Base-by-base conservation (phyloP, 495 filamentous ascomycete species). In the Penicillium odoratum region DNA sequence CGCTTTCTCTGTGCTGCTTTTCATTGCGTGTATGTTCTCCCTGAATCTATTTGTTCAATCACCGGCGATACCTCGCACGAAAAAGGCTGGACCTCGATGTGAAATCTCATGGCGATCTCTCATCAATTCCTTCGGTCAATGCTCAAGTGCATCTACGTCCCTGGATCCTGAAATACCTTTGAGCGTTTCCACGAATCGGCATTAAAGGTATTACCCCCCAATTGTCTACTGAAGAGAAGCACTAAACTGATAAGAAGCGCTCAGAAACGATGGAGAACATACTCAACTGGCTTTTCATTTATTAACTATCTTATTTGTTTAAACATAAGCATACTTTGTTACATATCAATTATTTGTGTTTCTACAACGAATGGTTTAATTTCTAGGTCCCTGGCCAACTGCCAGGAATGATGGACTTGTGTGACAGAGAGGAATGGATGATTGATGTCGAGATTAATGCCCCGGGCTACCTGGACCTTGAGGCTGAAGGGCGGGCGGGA, bases 381-480 rank as follows among this genome's bases (percentile, higher is more conserved):
- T n/a, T n/a, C n/a, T n/a, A n/a, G n/a, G n/a, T n/a, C n/a, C n/a
- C n/a, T n/a, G 25, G 50, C 54, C 0, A 56, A 50, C 54, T 50
- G 31, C 46, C 54, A 56, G 31, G 50, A 6, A 13, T 36, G 21
- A 56, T 56, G 54, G 1, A 9, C 10, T 9, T 56, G 10, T 56
- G 21, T 56, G 33, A 56, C 18, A 46, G 54, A 56, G 46, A 56
- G 54, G 46, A 56, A 26, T 56, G 54, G 54, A 56, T n/a, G 2
- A 44, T n/a, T 28, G 54, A 56, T 56, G 34, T 56, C 18, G 54
- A 56, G 54, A 46, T 50, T 50, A 50, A 56, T 56, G 54, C 54
- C 26, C 54, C 54, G 13, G 54, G 54, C 10, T 56, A 56, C 34
- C 33, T 56, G 36, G 54, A 25, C 42, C 54, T 56, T 8, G 54